Base-by-base conservation (phyloP, 441 rosid genomes). In the Codiaeum variegatum region DNA sequence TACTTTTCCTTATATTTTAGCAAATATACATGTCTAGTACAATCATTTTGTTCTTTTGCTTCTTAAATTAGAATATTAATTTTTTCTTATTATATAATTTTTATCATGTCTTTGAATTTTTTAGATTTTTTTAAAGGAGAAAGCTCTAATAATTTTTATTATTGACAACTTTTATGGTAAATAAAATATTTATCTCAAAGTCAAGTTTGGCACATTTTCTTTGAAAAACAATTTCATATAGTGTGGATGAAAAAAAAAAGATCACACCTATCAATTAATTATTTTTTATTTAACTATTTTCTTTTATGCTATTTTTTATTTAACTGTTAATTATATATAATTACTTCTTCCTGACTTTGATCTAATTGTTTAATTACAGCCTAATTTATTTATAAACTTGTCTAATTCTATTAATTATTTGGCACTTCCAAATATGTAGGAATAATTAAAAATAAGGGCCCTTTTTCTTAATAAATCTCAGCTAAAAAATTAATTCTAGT, bases 341-440 rank as follows among this genome's bases (percentile, higher is more conserved):
- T 59, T 58, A 44, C 42, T 66, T 31, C 59, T 8, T 29, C 4
- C 49, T 55, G 44, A 52, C 18, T 63, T 51, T 62, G 4, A 51
- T 63, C 12, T 44, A 36, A 51, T 6, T 55, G 29, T 36, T 52
- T 52, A 52, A 52, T 68, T 32, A 68, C 42, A 16, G 4, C 5
- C 72, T 12, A 54, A 36, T 28, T 21, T 9, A 9, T 40, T 42
- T 69, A 38, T 23, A 69, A 63, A 26, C 23, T 5, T 38, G 54
- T 32, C 10, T 19, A 6, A 4, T 23, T 5, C n/a, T 34, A 16
- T 32, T 46, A 26, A 15, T 16, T 9, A 66, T 29, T 38, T 15
- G 21, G 76, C 70, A 19, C 70, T 54, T 65, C 76, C 76, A 73
- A 65, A 65, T 40, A 73, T 65, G 76, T 21, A 65, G 70, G 76